These are phyloP conservation scores for Kazachstania taianensis DNA, from an alignment of 805 yeast genomes.

Conservation along the genomic window DNA sequence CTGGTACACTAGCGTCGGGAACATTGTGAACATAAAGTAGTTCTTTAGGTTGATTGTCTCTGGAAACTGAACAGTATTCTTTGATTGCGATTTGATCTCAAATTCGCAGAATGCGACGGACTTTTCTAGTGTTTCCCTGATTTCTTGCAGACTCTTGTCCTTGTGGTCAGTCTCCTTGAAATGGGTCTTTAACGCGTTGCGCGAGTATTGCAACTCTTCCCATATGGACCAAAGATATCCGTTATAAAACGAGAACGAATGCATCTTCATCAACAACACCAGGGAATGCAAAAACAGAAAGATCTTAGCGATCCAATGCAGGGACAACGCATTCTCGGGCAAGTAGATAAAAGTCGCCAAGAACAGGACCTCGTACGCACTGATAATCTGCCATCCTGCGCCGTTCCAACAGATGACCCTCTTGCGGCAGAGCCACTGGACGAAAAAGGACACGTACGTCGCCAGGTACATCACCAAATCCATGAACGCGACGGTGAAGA, in stretches of 20 bases:
- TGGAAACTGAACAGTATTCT: constrained; percentile 44
- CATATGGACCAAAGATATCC: constrained; percentile 71
- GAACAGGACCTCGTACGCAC: constrained; percentile 45
- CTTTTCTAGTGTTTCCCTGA: constrained; percentile 51
- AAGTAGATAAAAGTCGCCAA: constrained; percentile 44
- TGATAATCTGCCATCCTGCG: constrained; percentile 55
- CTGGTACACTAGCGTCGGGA: constrained; percentile 81
- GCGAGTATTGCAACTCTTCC: constrained; percentile 44
- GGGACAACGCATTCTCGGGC: constrained; percentile 40
- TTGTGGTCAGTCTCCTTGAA: constrained; percentile 30
- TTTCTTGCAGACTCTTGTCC: constrained; percentile 19
- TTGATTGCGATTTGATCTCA: constrained; percentile 56
- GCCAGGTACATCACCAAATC: constrained; percentile 68
- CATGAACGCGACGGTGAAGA: constrained; percentile 57
- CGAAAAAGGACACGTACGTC: constrained; percentile 46
- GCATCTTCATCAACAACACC: constrained; percentile 88
- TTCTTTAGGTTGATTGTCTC: constrained; percentile 52
- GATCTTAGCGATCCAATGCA: constrained; percentile 86
- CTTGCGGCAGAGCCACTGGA: constrained; percentile 46
- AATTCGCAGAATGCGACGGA: constrained; percentile 59
- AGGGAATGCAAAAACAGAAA: constrained; percentile 74
- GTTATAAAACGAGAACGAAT: constrained; percentile 82
- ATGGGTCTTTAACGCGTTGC: constrained; percentile 32
- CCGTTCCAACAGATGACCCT: constrained; percentile 47
- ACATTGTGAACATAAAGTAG: constrained; percentile 74